Evolutionary conservation across 805 yeast genomes (phyloP), one percentile per base, ranked within the genome.

Genomic region (Yamadazyma philogaea): DNA sequence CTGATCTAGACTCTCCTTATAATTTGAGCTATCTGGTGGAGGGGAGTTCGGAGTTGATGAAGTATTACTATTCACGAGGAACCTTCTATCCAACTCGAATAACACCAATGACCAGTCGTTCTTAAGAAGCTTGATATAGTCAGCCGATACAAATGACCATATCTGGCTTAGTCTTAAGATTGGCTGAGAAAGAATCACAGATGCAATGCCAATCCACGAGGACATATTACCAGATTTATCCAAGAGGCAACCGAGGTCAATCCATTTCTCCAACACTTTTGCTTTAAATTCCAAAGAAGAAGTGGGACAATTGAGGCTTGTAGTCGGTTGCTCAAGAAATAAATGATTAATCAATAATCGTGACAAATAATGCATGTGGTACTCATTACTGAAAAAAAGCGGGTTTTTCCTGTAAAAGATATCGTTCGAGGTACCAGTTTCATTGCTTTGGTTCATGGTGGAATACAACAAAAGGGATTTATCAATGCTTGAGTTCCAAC

Each of bases 31-130:
- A 11, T 24, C 28, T 12, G 34, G 45, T 8, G 39, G 38, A 15
- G 49, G 45, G 7, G 48, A 40, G 28, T 33, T 34, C 8, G 51
- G 49, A 6, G 36, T 30, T 1, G 46, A 40, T 7, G 34, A 16
- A 14, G 24, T 33, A 8, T 66, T 34, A 12, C 43, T 35, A 45
- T 62, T 64, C 10, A 66, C 64, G 60, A 85, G 70, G 37, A 82
- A 75, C 51, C 93, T 73, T 55, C 93, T 76, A 48, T 88, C 95
- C 27, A 91, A 70, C 56, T 90, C 97, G 64, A 86, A 87, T 7
- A 87, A 82, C 18, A 91, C 95, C 2, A 95, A 96, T 0, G 93
- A 87, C 97, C 97, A 91, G 52, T 86, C 95, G 39, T 81, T 79
- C 34, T 81, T 77, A 21, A 88, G 77, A 2, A 78, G 66, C 42